A percentile compares a stretch with the other conserved stretches of the same genome.
These are phyloP conservation scores for Penicillium verrucosum DNA, from an alignment of 2,329 filamentous ascomycete species.

Conservation along the genomic window DNA sequence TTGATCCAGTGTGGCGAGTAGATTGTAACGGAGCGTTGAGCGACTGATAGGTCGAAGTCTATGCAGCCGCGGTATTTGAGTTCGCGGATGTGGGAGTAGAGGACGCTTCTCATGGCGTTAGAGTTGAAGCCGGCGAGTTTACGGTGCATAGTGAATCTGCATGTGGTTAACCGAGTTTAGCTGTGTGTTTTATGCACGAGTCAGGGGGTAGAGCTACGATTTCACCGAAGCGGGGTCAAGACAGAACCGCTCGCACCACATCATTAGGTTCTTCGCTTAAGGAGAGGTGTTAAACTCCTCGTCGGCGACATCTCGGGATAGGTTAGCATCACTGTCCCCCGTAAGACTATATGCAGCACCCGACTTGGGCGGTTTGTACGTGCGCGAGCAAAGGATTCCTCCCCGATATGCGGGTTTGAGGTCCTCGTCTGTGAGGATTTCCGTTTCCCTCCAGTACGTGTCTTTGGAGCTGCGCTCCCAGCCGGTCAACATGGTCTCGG, in stretches of 20 bases:
- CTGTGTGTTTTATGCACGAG: neutral
- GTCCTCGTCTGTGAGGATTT: slow-evolving; percentile 16
- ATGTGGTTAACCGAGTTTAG: neutral
- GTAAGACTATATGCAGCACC: neutral
- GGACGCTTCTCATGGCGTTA: slow-evolving; percentile 24
- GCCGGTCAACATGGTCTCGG: slow-evolving; percentile 23
- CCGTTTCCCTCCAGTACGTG: slow-evolving; percentile 7
- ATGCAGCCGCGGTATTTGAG: slow-evolving; percentile 39
- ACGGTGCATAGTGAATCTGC: slow-evolving; percentile 33
- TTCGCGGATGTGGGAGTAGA: slow-evolving; percentile 37
- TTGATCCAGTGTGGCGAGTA: slow-evolving; percentile 43
- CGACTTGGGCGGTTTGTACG: slow-evolving; percentile 14
- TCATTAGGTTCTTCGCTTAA: neutral
- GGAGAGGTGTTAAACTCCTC: neutral
- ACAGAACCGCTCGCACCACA: slow-evolving; percentile 40
- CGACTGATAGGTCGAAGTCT: slow-evolving; percentile 19
- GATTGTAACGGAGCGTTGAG: slow-evolving; percentile 32
- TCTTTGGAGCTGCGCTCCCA: slow-evolving; percentile 13
- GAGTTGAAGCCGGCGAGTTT: slow-evolving; percentile 31
- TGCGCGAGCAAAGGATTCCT: slow-evolving; percentile 15
- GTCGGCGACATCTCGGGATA: slow-evolving; percentile 1
- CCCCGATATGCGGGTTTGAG: slow-evolving; percentile 14
- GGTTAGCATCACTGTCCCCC: slow-evolving; percentile 16
- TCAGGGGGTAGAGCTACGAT: slow-evolving; percentile 26
- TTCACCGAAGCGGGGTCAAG: slow-evolving; percentile 35